phyloP scores from a whole-genome alignment of 2,329 filamentous ascomycete genomes.

The Botrytis galanthina region DNA sequence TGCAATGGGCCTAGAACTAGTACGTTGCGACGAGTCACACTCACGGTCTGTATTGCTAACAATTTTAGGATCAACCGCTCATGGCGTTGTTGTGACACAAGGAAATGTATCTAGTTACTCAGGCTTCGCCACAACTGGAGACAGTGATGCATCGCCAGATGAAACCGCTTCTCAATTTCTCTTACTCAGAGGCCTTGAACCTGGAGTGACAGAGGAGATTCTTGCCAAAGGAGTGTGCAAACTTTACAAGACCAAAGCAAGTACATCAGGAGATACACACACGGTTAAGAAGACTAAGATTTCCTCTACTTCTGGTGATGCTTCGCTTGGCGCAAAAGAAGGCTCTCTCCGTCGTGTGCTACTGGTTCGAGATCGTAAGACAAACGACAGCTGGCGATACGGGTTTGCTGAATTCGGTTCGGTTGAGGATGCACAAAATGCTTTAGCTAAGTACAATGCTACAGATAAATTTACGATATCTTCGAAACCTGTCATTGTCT shows the following conservation, averaged over 20 bases:
- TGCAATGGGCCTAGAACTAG: slow-evolving; percentile 55
- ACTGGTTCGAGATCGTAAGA: slow-evolving; percentile 69
- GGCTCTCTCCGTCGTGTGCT: slow-evolving; percentile 75
- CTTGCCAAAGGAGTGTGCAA: slow-evolving; percentile 72
- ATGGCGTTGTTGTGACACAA: slow-evolving; percentile 39
- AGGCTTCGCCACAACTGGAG: slow-evolving; percentile 50
- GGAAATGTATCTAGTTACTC: slow-evolving; percentile 41
- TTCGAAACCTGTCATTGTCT: slow-evolving; percentile 67
- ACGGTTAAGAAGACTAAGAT: slow-evolving; percentile 46
- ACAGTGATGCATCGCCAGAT: slow-evolving; percentile 53
- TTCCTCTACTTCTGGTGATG: slow-evolving; percentile 51
- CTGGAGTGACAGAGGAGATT: slow-evolving; percentile 68
- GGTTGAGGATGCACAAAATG: slow-evolving; percentile 71
- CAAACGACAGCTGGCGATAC: slow-evolving; percentile 73
- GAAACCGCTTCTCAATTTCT: slow-evolving; percentile 65
- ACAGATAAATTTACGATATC: slow-evolving; percentile 76
- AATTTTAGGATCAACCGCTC: slow-evolving; percentile 36
- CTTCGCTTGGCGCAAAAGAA: slow-evolving; percentile 61
- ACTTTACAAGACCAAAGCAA: slow-evolving; percentile 59
- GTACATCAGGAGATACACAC: slow-evolving; percentile 38
- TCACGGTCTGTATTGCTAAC: slow-evolving; percentile 28
- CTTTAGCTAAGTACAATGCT: slow-evolving; percentile 68
- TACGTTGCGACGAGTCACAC: slow-evolving; percentile 36
- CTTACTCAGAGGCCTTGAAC: slow-evolving; percentile 68
- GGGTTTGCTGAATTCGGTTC: slow-evolving; percentile 82